Base-by-base conservation (phyloP, 768 basidiomycete genomes). In the Ramaria sp. region DNA sequence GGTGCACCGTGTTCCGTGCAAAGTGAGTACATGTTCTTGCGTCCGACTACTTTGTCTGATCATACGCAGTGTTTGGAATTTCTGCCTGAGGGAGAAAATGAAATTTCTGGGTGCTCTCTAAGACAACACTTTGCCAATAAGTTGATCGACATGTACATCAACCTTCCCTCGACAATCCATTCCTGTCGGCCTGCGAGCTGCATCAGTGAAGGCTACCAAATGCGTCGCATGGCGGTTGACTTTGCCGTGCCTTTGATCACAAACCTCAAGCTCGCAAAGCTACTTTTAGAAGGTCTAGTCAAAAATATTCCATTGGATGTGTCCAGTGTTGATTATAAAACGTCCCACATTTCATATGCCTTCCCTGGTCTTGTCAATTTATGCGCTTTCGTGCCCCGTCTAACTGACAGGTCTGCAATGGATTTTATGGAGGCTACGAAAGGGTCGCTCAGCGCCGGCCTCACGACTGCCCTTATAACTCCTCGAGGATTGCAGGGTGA, bases 81-180 rank as follows among this genome's bases (percentile, higher is more conserved):
- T 3, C 75, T 97, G 32, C 81, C 79, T 3, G 89, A 88, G 54
- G 71, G 73, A 36, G 82, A 82, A 67, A 70, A 83, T 59, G 89
- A 94, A 68, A 99, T 98, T 68, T 89, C 91, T 2, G 96, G 97
- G 66, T 99, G 97, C 68, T 98, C 96, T 0, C 74, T 99, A 55
- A 93, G 90, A 3, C 92, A 96, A 67, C 96, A 99, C 72, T 72
- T 99, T 58, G 90, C 89, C 32, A 95, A 95, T 69, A 93, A 94
- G 68, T 73, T 96, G 62, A 99, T 99, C 66, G 96, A 99, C 70
- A 88, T 98, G 82, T 99, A 97, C 69, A 95, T 99, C 81, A 99
- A 99, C 69, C 73, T 99, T 61, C 96, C 96, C 1, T 97, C 95
- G 38, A 96, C 91, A 72, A 98, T 98, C 69, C 80, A 92, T 65